phyloP scores from a whole-genome alignment of 805 yeast species.

The Komagataella kurtzmanii region DNA sequence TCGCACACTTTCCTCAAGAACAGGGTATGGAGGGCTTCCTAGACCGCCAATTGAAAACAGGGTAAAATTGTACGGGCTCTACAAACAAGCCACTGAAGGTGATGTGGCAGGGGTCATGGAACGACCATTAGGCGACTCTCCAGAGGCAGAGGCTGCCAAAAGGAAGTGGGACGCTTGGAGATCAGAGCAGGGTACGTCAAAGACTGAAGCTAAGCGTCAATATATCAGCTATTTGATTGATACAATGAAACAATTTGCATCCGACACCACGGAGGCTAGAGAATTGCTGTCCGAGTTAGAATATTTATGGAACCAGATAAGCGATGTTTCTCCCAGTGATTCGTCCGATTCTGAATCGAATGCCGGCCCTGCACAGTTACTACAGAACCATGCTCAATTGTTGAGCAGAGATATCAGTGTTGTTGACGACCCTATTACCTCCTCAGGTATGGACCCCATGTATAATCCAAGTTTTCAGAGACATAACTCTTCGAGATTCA shows the following conservation, averaged over 20 bases:
- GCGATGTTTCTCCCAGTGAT: conserved; percentile 18
- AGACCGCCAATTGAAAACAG: conserved; percentile 67
- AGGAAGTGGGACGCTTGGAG: conserved; percentile 86
- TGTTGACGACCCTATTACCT: not conserved
- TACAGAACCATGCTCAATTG: not conserved
- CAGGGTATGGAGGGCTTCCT: conserved; percentile 50
- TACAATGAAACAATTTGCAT: conserved; percentile 59
- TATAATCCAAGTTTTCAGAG: conserved; percentile 8
- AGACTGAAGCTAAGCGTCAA: conserved; percentile 59
- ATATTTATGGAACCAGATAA: conserved; percentile 61
- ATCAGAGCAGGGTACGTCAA: conserved; percentile 50
- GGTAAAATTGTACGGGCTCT: conserved; percentile 62
- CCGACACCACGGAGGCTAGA: conserved; percentile 51
- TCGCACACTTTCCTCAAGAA: conserved; percentile 51
- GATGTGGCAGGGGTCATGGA: conserved; percentile 58
- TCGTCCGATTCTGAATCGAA: not conserved
- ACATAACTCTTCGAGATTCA: conserved; percentile 1
- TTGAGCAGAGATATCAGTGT: not conserved
- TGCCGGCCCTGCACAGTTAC: not conserved
- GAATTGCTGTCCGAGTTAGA: conserved; percentile 59
- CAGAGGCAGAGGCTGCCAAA: conserved; percentile 55
- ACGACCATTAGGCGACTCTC: conserved; percentile 43
- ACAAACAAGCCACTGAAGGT: conserved; percentile 86
- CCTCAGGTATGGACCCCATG: not conserved
- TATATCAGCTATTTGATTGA: conserved; percentile 59